Base-by-base conservation (phyloP, 2,329 filamentous ascomycete species). In the Epichloe amarillans region DNA sequence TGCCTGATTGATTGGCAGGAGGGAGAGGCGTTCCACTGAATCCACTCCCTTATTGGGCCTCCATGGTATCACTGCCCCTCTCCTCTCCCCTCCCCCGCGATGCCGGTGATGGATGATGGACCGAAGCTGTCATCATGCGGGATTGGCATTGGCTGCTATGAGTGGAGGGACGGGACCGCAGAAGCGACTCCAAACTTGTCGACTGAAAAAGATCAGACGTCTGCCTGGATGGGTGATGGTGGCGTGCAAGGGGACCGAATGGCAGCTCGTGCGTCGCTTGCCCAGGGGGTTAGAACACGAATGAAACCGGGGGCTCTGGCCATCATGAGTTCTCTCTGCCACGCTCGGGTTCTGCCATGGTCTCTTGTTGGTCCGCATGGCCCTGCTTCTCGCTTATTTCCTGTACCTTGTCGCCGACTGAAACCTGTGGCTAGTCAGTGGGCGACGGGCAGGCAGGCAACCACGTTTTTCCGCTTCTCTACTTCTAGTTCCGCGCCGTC, bases 301-400 rank as follows among this genome's bases (percentile, higher is more conserved):
- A 41, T 52, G 46, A 52, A 49, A 52, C 50, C 36, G 42, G 15
- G 30, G 39, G 50, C 46, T 45, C 38, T 52, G 50, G 35, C 41
- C 50, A 19, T 52, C 19, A 37, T 48, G 40, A 26, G 46, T 44
- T 33, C 35, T 33, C 35, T 50, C 48, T 30, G 21, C 33, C 21
- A 44, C 36, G 33, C 30, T 33, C 21, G 30, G 11, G 23, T 38
- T 38, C 19, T 14, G 23, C 40, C 48, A 30, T 45, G 47, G 15
- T 12, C 17, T 40, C 15, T 45, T 21, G 40, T 35, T 40, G 17
- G 17, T 26, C 23, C 23, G 23, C 8, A 8, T 26, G 23, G 23
- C 14, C 41, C 14, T 42, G 14, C 17, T 15, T 35, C 5, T 42
- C 40, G 21, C 40, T 26, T 19, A 42, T 42, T 11, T 11, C 26